Evolutionary conservation across 352 stramenopile genomes (phyloP), one percentile per base, ranked within the genome.

Genomic region (Pelagophyceae sp.): DNA sequence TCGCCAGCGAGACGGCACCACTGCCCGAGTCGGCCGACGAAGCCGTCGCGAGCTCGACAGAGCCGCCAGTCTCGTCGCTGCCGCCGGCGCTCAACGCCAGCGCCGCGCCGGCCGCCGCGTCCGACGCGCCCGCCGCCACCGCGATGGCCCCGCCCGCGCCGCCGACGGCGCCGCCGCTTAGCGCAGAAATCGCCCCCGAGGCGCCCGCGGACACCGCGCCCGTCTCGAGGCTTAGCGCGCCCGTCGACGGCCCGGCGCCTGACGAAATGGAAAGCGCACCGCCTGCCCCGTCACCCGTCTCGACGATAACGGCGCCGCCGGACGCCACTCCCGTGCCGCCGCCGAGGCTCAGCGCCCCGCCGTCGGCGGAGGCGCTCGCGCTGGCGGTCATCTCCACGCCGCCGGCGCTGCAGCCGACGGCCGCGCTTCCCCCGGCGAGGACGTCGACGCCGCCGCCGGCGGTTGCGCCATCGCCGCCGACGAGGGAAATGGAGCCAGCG

Each of bases 101-200:
- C 15, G 3, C 51, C 27, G 51, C 85, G 37, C 90, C 90, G 60
- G 89, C 86, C 75, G 87, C 81, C 37, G 86, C 83, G 78, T 93
- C 88, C 50, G 89, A 88, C 69, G 72, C 33, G 25, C 88, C 88
- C 70, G 89, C 86, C 38, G 78, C 77, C 40, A 89, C 50, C 23
- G 69, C 61, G 65, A 89, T 81, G 38, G 64, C 80, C 35, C 85
- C 85, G 67, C 80, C 85, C 61, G 65, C 71, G 50, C 83, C 84
- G 50, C 35, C 63, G 31, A 72, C 67, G 25, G 79, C 82, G 60
- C 79, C 23, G 61, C 80, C 77, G 20, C 71, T 77, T 31, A 75
- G 80, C 45, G 85, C 38, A 32, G 54, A 77, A 33, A 83, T 72
- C 40, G 81, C 61, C n/a, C 90, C 90, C 2, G 88, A 92, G 72